A percentile compares a stretch with the other conserved stretches of the same genome.
phyloP scores from a whole-genome alignment of 345 rosid species.

The Acer yangbiense region DNA sequence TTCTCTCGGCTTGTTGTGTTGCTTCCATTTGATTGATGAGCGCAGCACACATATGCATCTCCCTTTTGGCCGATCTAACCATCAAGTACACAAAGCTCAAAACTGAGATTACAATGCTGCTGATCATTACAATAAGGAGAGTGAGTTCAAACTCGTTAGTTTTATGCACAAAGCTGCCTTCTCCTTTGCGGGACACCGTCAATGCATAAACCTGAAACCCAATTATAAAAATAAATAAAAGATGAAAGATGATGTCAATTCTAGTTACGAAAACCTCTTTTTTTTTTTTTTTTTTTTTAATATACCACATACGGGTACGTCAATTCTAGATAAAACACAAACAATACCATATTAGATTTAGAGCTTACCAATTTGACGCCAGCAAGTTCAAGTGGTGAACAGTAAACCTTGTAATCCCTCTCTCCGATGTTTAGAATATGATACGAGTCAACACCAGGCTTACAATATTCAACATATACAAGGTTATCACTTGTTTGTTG shows the following conservation, averaged over 20 bases:
- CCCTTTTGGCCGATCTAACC: constrained; percentile 42
- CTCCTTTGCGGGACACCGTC: constrained; percentile 39
- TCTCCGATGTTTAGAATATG: constrained; percentile 17
- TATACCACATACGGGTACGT: too few species aligned
- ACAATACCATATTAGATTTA: neutral
- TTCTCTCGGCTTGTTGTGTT: constrained; percentile 74
- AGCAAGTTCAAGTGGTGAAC: constrained; percentile 33
- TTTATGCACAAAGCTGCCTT: constrained; percentile 20
- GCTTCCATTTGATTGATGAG: constrained; percentile 78
- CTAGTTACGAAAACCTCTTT: too few species aligned
- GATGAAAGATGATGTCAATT: neutral
- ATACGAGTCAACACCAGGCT: neutral
- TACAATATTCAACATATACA: constrained; percentile 29
- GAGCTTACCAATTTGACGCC: constrained; percentile 42
- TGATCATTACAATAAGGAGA: constrained; percentile 32
- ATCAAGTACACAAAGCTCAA: constrained; percentile 39
- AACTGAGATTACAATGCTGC: constrained; percentile 21
- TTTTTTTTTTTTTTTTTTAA: too few species aligned
- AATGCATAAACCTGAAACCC: constrained; percentile 57
- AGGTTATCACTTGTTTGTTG: neutral
- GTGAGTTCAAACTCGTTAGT: constrained; percentile 28
- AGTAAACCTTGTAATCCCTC: constrained; percentile 23
- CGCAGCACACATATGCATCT: constrained; percentile 47
- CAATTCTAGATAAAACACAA: too few species aligned
- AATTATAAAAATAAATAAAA: neutral